Base-by-base conservation (phyloP, 306 rosid genomes). In the Begonia loranthoides region DNA sequence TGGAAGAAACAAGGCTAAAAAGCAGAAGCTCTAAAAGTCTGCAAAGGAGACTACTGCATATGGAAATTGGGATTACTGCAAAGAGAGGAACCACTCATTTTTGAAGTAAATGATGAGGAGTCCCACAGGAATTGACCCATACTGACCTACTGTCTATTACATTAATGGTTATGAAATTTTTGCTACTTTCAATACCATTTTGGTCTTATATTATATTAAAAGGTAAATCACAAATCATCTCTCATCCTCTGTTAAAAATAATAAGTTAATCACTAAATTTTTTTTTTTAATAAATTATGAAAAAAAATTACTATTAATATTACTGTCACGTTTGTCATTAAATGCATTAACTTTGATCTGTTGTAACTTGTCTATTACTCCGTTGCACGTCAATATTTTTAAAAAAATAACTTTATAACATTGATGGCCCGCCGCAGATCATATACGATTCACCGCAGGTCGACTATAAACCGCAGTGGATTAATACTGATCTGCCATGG, bases 71-170 rank as follows among this genome's bases (percentile, higher is more conserved):
- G 38, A 33, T 14, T 17, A 47, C 28, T 36, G 28, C 15, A 52
- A 56, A 59, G 41, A 11, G 36, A 28, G 36, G 36, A 28, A 28
- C 36, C 33, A 56, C 54, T 15, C 34, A 58, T 4, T 28, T 28
- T 43, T 43, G 15, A 67, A 49, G 46, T 55, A 52, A 71, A 67
- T 52, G 58, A 61, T 55, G 58, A 34, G 49, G 66, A 69, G 74
- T 41, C 70, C 77, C 63, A 65, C 55, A 13, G 5, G 13, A 49
- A 48, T 61, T 33, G 59, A 19, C 49, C 38, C 17, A 45, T 49
- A 48, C 68, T 48, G 13, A 43, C 51, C 38, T 43, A 50, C 38
- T 16, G 56, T 41, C 40, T 15, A 45, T 17, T 48, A 24, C 17
- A 55, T 54, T 46, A 44, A 41, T 21, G 9, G 21, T 12, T 55